phyloP scores from a whole-genome alignment of 768 basidiomycete genomes.

The Leucocoprinus birnbaumii region DNA sequence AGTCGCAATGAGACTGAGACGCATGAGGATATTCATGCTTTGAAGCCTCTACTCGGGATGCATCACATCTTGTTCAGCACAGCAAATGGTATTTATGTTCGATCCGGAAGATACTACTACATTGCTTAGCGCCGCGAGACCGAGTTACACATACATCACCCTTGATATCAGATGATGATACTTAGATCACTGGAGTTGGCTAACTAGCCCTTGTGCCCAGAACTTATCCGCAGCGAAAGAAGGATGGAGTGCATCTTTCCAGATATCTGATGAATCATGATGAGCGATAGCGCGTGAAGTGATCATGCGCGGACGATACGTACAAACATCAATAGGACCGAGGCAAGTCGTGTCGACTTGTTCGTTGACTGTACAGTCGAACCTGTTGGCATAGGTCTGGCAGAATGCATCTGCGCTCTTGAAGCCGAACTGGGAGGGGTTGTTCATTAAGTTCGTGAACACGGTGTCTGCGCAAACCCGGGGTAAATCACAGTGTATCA shows the following conservation, averaged over 20 bases:
- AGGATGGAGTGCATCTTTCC: constrained; percentile 21
- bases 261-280: constrained; percentile 15
- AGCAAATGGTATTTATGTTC: no score
- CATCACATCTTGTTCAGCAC: no score
- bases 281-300: no score
- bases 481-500: neutral
- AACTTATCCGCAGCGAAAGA: constrained; percentile 17
- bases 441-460: constrained; percentile 19
- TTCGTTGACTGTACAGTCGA: constrained; percentile 13
- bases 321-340: constrained; percentile 17
- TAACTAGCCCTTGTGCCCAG: constrained; percentile 15
- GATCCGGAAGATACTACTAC: no score
- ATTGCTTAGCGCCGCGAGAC: no score
- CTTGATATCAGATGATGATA: no score
- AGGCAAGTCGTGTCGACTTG: constrained; percentile 17
- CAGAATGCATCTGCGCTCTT: constrained; percentile 17
- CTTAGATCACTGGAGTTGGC: neutral
- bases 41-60: no score
- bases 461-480: constrained; percentile 17
- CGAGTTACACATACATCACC: no score
- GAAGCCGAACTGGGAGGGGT: constrained; percentile 17
- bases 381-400: constrained; percentile 15
- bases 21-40: no score
- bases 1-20: no score
- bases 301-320: no score